Conservation (phyloP, 257 asterid genomes). For the Prunella vulgaris region DNA sequence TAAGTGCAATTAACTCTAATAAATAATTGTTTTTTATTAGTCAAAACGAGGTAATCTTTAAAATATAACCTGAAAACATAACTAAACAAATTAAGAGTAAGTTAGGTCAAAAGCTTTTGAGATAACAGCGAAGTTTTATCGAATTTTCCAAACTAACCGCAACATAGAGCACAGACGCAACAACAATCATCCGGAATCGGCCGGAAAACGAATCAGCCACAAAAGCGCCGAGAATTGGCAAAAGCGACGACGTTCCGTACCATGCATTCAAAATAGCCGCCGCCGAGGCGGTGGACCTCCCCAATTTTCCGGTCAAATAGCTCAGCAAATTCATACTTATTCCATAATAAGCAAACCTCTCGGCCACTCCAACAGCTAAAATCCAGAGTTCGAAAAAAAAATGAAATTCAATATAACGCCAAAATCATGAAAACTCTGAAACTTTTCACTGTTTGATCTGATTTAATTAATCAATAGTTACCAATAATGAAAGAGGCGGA, state of each 20-base stretch:
- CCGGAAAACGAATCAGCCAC: too few relatives aligned
- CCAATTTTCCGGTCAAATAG: conserved; percentile 29
- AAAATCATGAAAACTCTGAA: not conserved
- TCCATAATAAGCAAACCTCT: conserved; percentile 31
- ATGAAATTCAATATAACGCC: too few relatives aligned
- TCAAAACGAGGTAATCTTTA: not conserved
- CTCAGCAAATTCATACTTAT: conserved; percentile 24
- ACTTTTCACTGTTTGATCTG: not conserved
- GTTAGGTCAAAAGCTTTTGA: not conserved
- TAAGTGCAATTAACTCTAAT: not conserved
- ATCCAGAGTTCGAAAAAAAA: not conserved
- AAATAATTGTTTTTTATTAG: not conserved
- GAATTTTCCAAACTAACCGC: conserved; percentile 13
- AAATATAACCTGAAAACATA: not conserved
- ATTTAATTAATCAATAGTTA: not conserved
- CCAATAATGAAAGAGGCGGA: conserved; percentile 28
- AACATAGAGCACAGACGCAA: conserved; percentile 19
- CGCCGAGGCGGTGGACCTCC: conserved; percentile 29
- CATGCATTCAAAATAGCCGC: conserved; percentile 28
- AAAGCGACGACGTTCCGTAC: conserved; percentile 24
- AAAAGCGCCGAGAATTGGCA: conserved; percentile 31
- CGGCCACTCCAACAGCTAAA: conserved; percentile 28
- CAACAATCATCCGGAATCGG: conserved; percentile 23
- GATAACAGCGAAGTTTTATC: not conserved
- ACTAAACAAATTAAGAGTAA: too few relatives aligned